Conservation (phyloP, 352 stramenopile species). For the Phytophthora crassamura region DNA sequence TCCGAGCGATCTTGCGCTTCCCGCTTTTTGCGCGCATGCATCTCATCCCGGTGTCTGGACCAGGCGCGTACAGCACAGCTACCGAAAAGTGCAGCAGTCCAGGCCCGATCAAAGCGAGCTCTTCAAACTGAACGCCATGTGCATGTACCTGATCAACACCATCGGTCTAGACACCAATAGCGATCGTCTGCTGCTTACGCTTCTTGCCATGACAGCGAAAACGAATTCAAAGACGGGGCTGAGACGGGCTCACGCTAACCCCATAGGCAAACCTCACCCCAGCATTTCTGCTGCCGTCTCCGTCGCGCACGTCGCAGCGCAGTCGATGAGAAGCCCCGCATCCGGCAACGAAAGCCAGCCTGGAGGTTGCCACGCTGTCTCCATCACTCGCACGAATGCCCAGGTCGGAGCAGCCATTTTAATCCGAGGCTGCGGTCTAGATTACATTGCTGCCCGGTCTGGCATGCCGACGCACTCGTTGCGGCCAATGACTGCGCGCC, state of each 20-base stretch:
- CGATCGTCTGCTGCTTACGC: no score
- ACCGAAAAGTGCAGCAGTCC: slow-evolving; percentile 8
- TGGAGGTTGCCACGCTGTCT: neutral
- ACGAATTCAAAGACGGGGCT: neutral
- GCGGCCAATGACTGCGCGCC: slow-evolving; percentile 5
- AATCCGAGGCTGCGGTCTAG: slow-evolving; percentile 17
- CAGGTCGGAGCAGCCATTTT: slow-evolving; percentile 12
- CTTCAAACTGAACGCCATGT: no score
- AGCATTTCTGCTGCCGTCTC: slow-evolving; percentile 1
- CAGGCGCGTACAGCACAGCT: slow-evolving; percentile 1
- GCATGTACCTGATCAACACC: no score
- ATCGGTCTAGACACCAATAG: no score
- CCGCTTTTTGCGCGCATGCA: slow-evolving; percentile 6
- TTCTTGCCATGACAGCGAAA: neutral
- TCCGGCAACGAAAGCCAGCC: neutral
- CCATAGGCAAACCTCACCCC: neutral
- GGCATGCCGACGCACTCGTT: slow-evolving; percentile 15
- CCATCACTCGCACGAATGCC: neutral
- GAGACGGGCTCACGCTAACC: slow-evolving; percentile 4
- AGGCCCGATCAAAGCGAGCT: no score
- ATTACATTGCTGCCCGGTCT: slow-evolving; percentile 8
- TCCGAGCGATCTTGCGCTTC: slow-evolving; percentile 20
- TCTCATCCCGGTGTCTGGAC: slow-evolving; percentile 20
- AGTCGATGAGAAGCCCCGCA: no score
- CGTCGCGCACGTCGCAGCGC: neutral